phyloP scores from a whole-genome alignment of 2,329 filamentous ascomycete species.

The Hymenoscyphus fructigenus region DNA sequence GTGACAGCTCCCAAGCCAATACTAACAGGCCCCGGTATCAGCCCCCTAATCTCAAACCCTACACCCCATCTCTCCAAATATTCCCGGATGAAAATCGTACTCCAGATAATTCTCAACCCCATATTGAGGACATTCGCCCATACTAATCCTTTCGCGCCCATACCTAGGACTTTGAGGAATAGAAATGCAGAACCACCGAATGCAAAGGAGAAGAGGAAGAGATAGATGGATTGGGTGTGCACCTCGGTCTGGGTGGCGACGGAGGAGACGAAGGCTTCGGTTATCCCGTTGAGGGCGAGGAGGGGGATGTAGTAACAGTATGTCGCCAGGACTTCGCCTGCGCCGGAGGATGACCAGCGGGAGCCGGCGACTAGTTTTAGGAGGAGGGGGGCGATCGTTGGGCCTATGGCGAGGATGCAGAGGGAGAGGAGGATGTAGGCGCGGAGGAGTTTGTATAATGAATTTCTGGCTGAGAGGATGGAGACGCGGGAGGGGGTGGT shows the following conservation, averaged over 20 bases:
- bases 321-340: slow-evolving; percentile 68
- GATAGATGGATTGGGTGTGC: slow-evolving; percentile 75
- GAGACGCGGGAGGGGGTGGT: slow-evolving; percentile 30
- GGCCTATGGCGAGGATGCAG: slow-evolving; percentile 68
- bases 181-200: slow-evolving; percentile 76
- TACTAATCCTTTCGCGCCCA: slow-evolving; percentile 80
- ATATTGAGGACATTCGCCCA: slow-evolving; percentile 90
- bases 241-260: slow-evolving; percentile 76
- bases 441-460: slow-evolving; percentile 64
- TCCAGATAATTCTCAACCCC: slow-evolving; percentile 81
- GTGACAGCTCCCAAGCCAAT: slow-evolving; percentile 46
- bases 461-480: slow-evolving; percentile 45
- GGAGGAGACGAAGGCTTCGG: slow-evolving; percentile 89
- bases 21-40: slow-evolving; percentile 47
- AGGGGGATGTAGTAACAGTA: slow-evolving; percentile 96
- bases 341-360: slow-evolving; percentile 72
- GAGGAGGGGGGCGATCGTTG: slow-evolving; percentile 70
- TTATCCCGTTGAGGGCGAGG: slow-evolving; percentile 85
- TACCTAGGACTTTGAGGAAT: slow-evolving; percentile 65
- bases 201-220: slow-evolving; percentile 74
- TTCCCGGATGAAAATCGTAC: slow-evolving; percentile 64
- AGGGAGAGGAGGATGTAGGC: slow-evolving; percentile 74
- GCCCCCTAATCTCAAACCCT: slow-evolving; percentile 41
- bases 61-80: slow-evolving; percentile 57
- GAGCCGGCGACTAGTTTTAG: slow-evolving; percentile 74